A percentile compares a stretch with the other conserved stretches of the same genome.
These are phyloP conservation scores for Cercophora scortea DNA, from an alignment of 495 filamentous ascomycete genomes.

Conservation along the genomic window DNA sequence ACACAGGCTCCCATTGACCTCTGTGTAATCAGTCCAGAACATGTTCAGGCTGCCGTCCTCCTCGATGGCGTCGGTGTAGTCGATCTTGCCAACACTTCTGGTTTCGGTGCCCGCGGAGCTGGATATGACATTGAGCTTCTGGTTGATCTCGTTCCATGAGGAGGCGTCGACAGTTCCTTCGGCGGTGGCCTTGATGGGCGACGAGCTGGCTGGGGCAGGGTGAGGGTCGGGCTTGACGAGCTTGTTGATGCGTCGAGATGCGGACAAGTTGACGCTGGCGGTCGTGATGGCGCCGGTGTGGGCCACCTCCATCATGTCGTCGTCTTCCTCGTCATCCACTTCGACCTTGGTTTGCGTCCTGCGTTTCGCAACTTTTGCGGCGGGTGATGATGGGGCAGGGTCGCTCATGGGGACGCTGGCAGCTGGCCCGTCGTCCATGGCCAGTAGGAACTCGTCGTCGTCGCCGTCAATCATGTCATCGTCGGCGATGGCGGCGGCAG, in stretches of 20 bases:
- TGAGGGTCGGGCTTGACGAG: constrained; percentile 55
- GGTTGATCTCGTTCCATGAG: constrained; percentile 79
- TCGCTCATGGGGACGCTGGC: constrained; percentile 68
- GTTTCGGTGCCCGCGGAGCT: constrained; percentile 47
- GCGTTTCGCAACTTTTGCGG: constrained; percentile 68
- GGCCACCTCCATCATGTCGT: constrained; percentile 75
- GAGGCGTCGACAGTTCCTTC: constrained; percentile 60
- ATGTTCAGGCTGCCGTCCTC: constrained; percentile 85
- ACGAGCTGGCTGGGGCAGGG: constrained; percentile 67
- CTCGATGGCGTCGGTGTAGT: constrained; percentile 73
- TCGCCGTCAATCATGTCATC: constrained; percentile 52
- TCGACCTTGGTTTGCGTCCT: constrained; percentile 60
- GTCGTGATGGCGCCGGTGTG: constrained; percentile 61
- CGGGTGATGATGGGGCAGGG: constrained; percentile 76
- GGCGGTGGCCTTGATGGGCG: constrained; percentile 54
- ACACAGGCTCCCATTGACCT: constrained; percentile 85
- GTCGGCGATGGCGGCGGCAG: constrained; percentile 28
- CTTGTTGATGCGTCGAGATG: constrained; percentile 72
- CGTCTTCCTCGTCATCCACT: constrained; percentile 58
- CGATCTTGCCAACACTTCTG: constrained; percentile 65
- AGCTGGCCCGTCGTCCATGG: constrained; percentile 49
- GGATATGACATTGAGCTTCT: constrained; percentile 77
- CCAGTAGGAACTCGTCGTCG: constrained; percentile 39
- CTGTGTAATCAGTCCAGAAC: constrained; percentile 96
- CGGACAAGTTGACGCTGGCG: constrained; percentile 77